These are phyloP conservation scores for Colletotrichum sp. DNA, from an alignment of 2,329 filamentous ascomycete species.

Conservation along the genomic window DNA sequence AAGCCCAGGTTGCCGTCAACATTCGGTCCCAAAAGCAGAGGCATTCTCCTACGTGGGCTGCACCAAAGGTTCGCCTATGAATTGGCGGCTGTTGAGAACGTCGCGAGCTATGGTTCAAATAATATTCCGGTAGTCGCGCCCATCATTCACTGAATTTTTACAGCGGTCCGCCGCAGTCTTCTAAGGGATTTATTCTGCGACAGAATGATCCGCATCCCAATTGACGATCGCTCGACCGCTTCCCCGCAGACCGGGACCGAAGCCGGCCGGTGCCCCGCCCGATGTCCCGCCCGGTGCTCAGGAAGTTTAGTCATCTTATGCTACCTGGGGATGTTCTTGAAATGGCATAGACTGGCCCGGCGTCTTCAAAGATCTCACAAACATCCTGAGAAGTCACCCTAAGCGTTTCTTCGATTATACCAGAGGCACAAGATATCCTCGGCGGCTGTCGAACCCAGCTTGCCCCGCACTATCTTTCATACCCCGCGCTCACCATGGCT, in stretches of 20 bases:
- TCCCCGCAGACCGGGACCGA: background rate
- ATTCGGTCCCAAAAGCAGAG: background rate
- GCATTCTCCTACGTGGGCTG: background rate
- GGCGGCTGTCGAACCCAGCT: background rate
- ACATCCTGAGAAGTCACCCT: background rate
- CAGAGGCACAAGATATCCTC: background rate
- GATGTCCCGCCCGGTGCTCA: background rate
- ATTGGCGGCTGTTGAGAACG: background rate
- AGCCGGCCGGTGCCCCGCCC: background rate
- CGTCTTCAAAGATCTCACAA: fast-evolving
- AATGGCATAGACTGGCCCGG: background rate
- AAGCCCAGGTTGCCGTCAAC: background rate
- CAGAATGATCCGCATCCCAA: background rate
- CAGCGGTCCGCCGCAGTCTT: background rate
- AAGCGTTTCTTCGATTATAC: background rate
- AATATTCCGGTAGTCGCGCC: background rate
- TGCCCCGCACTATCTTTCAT: background rate
- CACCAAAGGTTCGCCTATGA: background rate
- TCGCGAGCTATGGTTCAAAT: background rate
- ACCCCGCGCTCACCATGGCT: background rate
- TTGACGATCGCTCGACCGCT: background rate
- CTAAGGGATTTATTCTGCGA: fast-evolving
- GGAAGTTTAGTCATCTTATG: background rate
- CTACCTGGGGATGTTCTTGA: background rate
- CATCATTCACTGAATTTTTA: background rate